phyloP scores from a whole-genome alignment of 768 basidiomycete genomes.

The Lentinula guzmanii region DNA sequence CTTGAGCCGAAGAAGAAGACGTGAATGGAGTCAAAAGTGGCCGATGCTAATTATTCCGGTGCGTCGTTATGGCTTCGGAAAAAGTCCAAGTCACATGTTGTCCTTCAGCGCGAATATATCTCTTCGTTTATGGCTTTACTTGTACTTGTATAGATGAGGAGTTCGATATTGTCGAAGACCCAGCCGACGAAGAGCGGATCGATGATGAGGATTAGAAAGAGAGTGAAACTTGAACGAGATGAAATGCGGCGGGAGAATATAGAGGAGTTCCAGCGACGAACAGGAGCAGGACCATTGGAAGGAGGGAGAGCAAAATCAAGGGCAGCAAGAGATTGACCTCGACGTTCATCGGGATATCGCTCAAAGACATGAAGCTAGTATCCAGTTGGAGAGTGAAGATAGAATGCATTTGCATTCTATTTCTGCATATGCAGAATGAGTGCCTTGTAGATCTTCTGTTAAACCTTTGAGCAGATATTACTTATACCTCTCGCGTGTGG shows the following conservation, averaged over 20 bases:
- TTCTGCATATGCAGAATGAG: no score
- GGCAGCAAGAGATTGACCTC: no score
- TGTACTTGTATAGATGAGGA: neutral
- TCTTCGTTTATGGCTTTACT: neutral
- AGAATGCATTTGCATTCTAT: no score
- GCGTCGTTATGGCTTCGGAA: neutral
- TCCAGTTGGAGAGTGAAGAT: no score
- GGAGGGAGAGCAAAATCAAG: no score
- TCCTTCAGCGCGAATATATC: no score
- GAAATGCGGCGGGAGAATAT: neutral
- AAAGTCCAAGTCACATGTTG: neutral
- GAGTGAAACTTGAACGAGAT: neutral
- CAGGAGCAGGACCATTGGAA: neutral
- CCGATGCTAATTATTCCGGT: neutral
- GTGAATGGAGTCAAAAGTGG: no score
- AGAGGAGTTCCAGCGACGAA: neutral
- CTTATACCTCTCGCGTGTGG: no score
- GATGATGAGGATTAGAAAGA: neutral
- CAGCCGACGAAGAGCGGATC: conserved; percentile 1
- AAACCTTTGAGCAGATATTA: no score
- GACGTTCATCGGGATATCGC: no score
- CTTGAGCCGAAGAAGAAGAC: neutral
- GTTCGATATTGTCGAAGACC: neutral
- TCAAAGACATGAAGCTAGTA: no score
- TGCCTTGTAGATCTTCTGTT: no score